Base-by-base conservation (phyloP, 441 rosid species). In the Aleurites moluccanus region DNA sequence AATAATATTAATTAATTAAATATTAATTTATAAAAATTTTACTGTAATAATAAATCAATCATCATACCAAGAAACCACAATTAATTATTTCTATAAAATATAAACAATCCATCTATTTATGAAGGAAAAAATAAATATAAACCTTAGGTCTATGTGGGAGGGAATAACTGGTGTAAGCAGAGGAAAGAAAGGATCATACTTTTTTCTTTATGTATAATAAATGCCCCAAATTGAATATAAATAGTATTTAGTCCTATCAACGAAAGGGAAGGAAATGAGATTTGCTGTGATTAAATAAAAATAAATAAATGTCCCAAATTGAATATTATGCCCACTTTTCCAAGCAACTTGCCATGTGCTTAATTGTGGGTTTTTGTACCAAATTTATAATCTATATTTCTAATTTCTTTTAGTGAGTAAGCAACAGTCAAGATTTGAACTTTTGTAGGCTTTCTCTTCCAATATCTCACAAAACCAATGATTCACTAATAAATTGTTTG, bases 131-230 rank as follows among this genome's bases (percentile, higher is more conserved):
- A 21, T 11, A 8, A 44, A 44, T 21, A 3, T 14, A 56, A 76
- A 91, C 96, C 96, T 86, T 84, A 78, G 94, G 86, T 87, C 88
- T 78, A 33, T 82, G 80, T 69, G 85, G 76, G 73, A 80, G 84
- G 30, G 76, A 69, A 53, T 81, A 85, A 23, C 69, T 82, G 68
- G 78, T 67, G 21, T 73, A 82, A 28, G 85, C 82, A 35, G 85
- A 75, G 67, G 88, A 83, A 72, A 80, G 83, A 44, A 87, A 72
- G 25, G 89, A 83, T n/a, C n/a, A n/a, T n/a, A n/a, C n/a, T n/a
- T n/a, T n/a, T n/a, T n/a, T n/a, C n/a, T n/a, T n/a, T n/a, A n/a
- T n/a, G n/a, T n/a, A n/a, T n/a, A n/a, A n/a, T n/a, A n/a, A n/a
- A n/a, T n/a, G n/a, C n/a, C n/a, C n/a, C n/a, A n/a, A n/a, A n/a